Conservation (phyloP, 768 basidiomycete genomes). For the Scleroderma citrinum region DNA sequence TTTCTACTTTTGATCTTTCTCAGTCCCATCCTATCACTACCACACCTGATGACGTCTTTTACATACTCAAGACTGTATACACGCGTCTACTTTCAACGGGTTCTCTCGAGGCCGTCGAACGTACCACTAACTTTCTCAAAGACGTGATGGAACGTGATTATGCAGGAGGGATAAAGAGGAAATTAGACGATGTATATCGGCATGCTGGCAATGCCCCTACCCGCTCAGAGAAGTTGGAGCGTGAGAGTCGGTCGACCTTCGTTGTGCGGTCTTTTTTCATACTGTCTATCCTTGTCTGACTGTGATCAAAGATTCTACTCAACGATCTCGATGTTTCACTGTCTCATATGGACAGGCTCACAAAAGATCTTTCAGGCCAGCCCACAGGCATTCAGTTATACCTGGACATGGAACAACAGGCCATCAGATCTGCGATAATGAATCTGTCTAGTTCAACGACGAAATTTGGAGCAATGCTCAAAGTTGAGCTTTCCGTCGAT, state of each 20-base stretch:
- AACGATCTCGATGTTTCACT: slow-evolving; percentile 95
- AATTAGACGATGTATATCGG: slow-evolving; percentile 85
- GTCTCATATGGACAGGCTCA: slow-evolving; percentile 80
- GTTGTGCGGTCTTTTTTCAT: slow-evolving; percentile 52
- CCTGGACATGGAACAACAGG: slow-evolving; percentile 46
- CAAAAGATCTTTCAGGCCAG: slow-evolving; percentile 55
- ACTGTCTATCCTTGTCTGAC: not conserved
- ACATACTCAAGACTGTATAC: slow-evolving; percentile 84
- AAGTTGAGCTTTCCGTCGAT: slow-evolving; percentile 43
- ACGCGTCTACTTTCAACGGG: slow-evolving; percentile 76
- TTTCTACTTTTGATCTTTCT: slow-evolving; percentile 69
- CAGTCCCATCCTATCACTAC: slow-evolving; percentile 63
- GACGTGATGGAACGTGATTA: slow-evolving; percentile 83
- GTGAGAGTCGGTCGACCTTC: slow-evolving; percentile 73
- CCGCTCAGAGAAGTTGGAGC: slow-evolving; percentile 71
- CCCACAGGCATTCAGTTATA: slow-evolving; percentile 63
- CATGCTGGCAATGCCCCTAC: slow-evolving; percentile 36
- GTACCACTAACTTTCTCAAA: slow-evolving; percentile 55
- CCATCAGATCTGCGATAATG: slow-evolving; percentile 43
- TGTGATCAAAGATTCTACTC: slow-evolving; percentile 58
- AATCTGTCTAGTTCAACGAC: slow-evolving; percentile 48
- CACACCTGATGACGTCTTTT: slow-evolving; percentile 92
- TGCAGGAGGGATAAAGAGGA: slow-evolving; percentile 70
- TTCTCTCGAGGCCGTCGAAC: slow-evolving; percentile 50
- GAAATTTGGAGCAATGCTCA: slow-evolving; percentile 67